Evolutionary conservation across 768 basidiomycete genomes (phyloP).

Genomic region (Naematelia aurantialba): DNA sequence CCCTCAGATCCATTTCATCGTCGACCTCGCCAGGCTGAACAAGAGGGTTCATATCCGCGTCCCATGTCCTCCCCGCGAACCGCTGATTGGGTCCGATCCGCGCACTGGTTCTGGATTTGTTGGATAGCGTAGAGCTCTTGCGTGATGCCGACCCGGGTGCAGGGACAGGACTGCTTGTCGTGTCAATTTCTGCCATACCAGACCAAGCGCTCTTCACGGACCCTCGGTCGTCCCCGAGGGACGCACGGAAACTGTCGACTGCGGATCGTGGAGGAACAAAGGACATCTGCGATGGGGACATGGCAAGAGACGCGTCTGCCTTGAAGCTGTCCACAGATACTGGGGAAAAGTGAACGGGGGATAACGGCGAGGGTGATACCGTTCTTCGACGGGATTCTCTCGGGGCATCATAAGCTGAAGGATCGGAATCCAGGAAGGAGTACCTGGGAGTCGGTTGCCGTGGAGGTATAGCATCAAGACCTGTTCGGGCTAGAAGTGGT

Average conservation of each 20-base stretch:
- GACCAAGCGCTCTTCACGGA: neutral
- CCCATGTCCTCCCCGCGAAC: neutral
- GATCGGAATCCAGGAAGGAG: neutral
- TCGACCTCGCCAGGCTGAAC: conserved; percentile 19
- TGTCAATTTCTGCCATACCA: neutral
- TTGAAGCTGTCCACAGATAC: neutral
- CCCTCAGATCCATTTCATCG: conserved; percentile 28
- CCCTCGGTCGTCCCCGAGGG: neutral
- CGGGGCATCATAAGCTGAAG: neutral
- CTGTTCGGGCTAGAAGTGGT: neutral
- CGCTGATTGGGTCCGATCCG: neutral
- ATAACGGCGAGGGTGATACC: neutral
- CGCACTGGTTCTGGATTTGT: neutral
- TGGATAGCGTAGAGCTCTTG: neutral
- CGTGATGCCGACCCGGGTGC: neutral
- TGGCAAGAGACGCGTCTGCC: neutral
- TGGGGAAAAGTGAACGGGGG: neutral
- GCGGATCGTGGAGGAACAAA: neutral
- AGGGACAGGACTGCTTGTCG: neutral
- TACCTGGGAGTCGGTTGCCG: neutral
- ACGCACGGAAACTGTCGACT: neutral
- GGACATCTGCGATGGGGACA: neutral
- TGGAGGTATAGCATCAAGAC: neutral
- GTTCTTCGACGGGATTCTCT: neutral
- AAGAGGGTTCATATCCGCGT: neutral